Base-by-base conservation (phyloP, 306 rosid species). In the Hylodesmum podocarpum region DNA sequence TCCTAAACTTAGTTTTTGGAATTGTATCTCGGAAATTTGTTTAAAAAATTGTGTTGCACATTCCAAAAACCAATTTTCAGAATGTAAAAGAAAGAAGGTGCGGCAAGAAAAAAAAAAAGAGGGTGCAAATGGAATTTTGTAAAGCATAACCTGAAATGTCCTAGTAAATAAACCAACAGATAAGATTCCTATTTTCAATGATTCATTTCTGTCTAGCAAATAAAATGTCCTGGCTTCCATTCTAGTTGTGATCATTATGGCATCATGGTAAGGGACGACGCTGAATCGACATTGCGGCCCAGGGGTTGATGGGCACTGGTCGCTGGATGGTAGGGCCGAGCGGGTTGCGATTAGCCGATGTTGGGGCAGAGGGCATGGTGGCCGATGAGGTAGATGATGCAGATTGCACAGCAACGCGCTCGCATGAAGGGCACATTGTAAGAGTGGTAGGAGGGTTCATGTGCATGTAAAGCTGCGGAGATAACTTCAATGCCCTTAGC, bases 401-500 rank as follows among this genome's bases (percentile, higher is more conserved):
- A 0, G 88, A 85, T 7, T 97, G 79, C 53, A 83, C 90, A 0
- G 89, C 87, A 3, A 92, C 95, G 0, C 96, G 95, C 89, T 95
- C 92, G 1, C 99, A 95, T 0, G 96, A 90, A 58, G 99, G 97
- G 80, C 99, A 95, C 96, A 95, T 92, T 22, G 97, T 90, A 58
- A 95, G 99, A 15, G 99, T 95, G 47, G 97, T 95, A 57, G 99
- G 99, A 74, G 97, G 99, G 57, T 76, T 91, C 96, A 92, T 92
- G 46, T 94, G 91, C 96, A 85, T 92, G 85, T 92, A 90, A 27
- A 90, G 80, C 78, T 91, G 96, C 41, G 98, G 98, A 10, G 97
- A 90, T 18, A 95, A 81, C 66, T 92, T 92, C 73, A 95, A 86
- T n/a, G 96, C 89, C 75, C 97, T 92, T 0, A 95, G 95, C 84